A percentile compares a stretch with the other conserved stretches of the same genome.
Evolutionary conservation across 495 filamentous ascomycete species (phyloP).

Genomic region (Podospora didyma): DNA sequence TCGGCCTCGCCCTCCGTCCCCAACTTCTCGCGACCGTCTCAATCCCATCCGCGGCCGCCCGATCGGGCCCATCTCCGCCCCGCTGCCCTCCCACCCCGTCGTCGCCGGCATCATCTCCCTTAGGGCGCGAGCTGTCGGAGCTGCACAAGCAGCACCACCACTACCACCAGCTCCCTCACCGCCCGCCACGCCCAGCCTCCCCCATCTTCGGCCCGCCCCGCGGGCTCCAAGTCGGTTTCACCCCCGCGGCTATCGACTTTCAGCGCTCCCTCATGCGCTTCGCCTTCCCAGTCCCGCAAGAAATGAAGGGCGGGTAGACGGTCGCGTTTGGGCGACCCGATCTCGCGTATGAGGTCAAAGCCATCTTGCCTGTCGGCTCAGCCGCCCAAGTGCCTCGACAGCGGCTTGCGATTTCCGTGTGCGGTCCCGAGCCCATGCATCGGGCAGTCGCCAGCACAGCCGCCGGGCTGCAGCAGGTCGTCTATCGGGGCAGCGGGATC

Average conservation of each 20-base stretch:
- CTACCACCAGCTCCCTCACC: too few species aligned
- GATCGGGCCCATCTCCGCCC: slow-evolving; percentile 51
- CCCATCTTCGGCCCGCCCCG: slow-evolving; percentile 44
- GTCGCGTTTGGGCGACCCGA: slow-evolving; percentile 90
- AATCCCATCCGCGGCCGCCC: slow-evolving; percentile 30
- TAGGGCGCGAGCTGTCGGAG: too few species aligned
- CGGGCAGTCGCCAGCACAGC: slow-evolving; percentile 80
- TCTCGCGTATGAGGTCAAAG: slow-evolving; percentile 74
- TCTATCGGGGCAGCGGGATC: slow-evolving; percentile 69
- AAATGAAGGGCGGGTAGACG: slow-evolving; percentile 76
- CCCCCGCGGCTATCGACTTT: slow-evolving; percentile 69
- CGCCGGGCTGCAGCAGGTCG: slow-evolving; percentile 73
- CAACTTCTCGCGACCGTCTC: too few species aligned
- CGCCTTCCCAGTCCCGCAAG: slow-evolving; percentile 64
- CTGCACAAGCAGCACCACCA: too few species aligned
- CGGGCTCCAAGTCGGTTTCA: slow-evolving; percentile 75
- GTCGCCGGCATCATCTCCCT: too few species aligned
- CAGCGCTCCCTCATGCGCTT: slow-evolving; percentile 83
- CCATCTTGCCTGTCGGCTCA: slow-evolving; percentile 60
- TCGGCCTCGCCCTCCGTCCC: too few species aligned
- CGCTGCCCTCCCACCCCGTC: too few species aligned
- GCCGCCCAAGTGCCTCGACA: slow-evolving; percentile 67
- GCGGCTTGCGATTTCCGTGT: slow-evolving; percentile 89
- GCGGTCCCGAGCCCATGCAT: slow-evolving; percentile 82
- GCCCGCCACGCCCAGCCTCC: too few species aligned